Evolutionary conservation across 305 asterid species (phyloP), one percentile per base, ranked within the genome.

Genomic region (Withania somnifera): DNA sequence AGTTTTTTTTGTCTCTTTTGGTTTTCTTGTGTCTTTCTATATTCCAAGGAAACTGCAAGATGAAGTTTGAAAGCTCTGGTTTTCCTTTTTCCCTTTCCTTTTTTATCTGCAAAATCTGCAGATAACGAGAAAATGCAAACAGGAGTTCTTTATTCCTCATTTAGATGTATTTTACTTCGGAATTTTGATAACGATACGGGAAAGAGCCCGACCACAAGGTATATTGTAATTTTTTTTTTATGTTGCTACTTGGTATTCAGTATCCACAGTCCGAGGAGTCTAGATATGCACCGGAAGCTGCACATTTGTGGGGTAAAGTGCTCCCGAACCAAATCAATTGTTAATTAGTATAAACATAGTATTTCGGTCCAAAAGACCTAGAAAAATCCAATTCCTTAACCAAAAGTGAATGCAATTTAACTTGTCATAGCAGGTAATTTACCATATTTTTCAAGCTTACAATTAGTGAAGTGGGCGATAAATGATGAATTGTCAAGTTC

Each of bases 111-210:
- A 82, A 52, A 77, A 54, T 76, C 56, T 64, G 83, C 81, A 79
- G 83, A 83, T 83, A 83, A 83, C 30, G 73, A 84, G 81, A 73
- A 68, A 45, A 9, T 58, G 67, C 80, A 50, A 75, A 51, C n/a
- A 3, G 42, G 80, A 50, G 45, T 73, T 45, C 22, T 71, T 71
- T 6, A 22, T 73, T 73, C 40, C 79, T 8, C 26, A 47, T 73
- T 17, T 75, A 6, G 40, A 26, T 75, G 28, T 30, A 50, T 73
- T 47, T 73, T 73, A 73, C 79, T 3, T 45, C 30, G 47, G 42
- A 50, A 1, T 45, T 73, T 47, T n/a, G n/a, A n/a, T n/a, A n/a
- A n/a, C n/a, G n/a, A n/a, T n/a, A n/a, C n/a, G n/a, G n/a, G n/a
- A n/a, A n/a, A n/a, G n/a, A n/a, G n/a, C n/a, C n/a, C n/a, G n/a